Evolutionary conservation across 345 rosid species (phyloP).

Genomic region (Pugionium dolabratum): DNA sequence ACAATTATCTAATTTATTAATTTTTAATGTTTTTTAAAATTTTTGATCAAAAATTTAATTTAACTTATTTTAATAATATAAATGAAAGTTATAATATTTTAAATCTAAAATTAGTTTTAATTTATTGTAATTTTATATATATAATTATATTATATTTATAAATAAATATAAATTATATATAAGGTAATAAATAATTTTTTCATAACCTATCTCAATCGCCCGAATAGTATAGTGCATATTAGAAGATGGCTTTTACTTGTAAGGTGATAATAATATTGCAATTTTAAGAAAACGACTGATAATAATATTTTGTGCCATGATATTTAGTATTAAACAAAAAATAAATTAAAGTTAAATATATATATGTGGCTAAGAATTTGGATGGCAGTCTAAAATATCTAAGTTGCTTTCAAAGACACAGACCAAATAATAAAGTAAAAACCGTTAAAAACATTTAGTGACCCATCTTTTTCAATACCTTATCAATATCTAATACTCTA

Average conservation of each 20-base stretch:
- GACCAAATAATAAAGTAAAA: conserved; percentile 35
- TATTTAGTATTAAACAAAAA: conserved; percentile 1
- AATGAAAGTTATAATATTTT: too few species aligned
- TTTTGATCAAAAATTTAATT: too few species aligned
- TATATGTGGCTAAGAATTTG: conserved; percentile 30
- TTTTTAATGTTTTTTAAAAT: too few species aligned
- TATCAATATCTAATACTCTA: conserved; percentile 26
- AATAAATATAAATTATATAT: too few species aligned
- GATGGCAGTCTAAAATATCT: conserved; percentile 49
- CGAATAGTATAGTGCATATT: too few species aligned
- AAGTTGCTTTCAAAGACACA: conserved; percentile 36
- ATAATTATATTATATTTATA: too few species aligned
- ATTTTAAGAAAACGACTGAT: neutral
- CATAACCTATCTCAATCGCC: too few species aligned
- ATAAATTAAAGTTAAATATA: neutral
- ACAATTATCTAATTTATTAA: too few species aligned
- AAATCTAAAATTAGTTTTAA: too few species aligned
- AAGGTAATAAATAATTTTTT: too few species aligned
- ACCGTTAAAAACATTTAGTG: conserved; percentile 21
- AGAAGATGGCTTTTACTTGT: neutral
- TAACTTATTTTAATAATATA: too few species aligned
- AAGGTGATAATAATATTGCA: conserved; percentile 3
- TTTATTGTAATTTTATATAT: too few species aligned
- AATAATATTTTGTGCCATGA: conserved; percentile 1
- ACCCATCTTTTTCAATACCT: conserved; percentile 19